Percentiles rank a stretch among this genome's conserved stretches.
phyloP scores from a whole-genome alignment of 306 rosid species.

The Lupinus albus region DNA sequence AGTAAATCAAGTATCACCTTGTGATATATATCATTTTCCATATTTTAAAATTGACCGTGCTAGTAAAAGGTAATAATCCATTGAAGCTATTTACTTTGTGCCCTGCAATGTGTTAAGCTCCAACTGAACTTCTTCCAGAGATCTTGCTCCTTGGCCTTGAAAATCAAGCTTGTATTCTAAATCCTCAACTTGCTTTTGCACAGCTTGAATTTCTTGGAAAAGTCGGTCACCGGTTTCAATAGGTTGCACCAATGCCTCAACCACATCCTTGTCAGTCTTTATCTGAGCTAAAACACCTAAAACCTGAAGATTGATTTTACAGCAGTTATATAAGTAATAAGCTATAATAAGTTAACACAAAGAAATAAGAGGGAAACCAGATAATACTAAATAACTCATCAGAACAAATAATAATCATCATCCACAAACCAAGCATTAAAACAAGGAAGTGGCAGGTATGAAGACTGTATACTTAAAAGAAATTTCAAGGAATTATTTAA shows the following conservation, averaged over 20 bases:
- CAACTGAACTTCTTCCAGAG: constrained; percentile 71
- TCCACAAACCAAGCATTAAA: not conserved
- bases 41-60: constrained; percentile 29
- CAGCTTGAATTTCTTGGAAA: constrained; percentile 65
- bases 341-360: constrained; percentile 21
- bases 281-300: constrained; percentile 83
- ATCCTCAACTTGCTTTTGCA: constrained; percentile 70
- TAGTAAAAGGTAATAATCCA: constrained; percentile 19
- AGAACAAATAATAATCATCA: constrained; percentile 11
- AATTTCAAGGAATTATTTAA: constrained; percentile 35
- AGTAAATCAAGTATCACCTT: no score
- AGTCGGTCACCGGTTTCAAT: constrained; percentile 70
- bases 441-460: not conserved
- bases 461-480: constrained; percentile 21
- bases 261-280: constrained; percentile 70
- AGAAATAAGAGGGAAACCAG: not conserved
- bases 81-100: constrained; percentile 57
- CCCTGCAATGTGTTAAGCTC: constrained; percentile 71
- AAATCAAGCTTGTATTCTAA: constrained; percentile 69
- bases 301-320: constrained; percentile 49
- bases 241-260: constrained; percentile 73
- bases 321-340: constrained; percentile 5
- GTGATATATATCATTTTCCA: no score
- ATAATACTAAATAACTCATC: constrained; percentile 10
- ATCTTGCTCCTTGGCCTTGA: constrained; percentile 68